A percentile compares a stretch with the other conserved stretches of the same genome.
Evolutionary conservation across 2,329 filamentous ascomycete genomes (phyloP).

Genomic region (Cladosporium sp.): DNA sequence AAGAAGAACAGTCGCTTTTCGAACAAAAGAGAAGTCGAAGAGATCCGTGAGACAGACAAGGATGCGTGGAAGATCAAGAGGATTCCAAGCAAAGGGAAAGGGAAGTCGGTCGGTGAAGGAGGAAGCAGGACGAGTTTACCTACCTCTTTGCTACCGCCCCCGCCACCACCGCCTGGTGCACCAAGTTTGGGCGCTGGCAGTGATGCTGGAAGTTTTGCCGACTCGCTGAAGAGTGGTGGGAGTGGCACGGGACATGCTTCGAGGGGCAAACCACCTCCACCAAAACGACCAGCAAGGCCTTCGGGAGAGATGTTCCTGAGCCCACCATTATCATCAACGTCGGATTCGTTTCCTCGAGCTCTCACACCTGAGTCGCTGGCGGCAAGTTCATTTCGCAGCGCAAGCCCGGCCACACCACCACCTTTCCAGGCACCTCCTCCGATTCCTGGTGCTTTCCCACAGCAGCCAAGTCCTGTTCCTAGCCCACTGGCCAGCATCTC

Average conservation of each 20-base stretch:
- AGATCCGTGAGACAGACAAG: slow-evolving; percentile 7
- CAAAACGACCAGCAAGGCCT: slow-evolving; percentile 21
- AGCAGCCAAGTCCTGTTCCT: neutral
- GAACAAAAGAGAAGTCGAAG: slow-evolving; percentile 10
- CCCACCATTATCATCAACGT: slow-evolving; percentile 5
- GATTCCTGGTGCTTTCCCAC: slow-evolving; percentile 5
- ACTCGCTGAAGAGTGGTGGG: neutral
- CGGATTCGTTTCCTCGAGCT: slow-evolving; percentile 8
- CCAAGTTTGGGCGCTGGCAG: slow-evolving; percentile 5
- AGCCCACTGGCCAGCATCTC: neutral
- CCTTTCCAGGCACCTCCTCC: neutral
- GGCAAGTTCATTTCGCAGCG: slow-evolving; percentile 5
- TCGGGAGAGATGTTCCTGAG: slow-evolving; percentile 18
- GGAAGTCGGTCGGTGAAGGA: slow-evolving; percentile 4
- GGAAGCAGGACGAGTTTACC: slow-evolving; percentile 5
- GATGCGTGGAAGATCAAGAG: slow-evolving; percentile 10
- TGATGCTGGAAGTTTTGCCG: slow-evolving; percentile 8
- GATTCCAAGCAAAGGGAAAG: neutral
- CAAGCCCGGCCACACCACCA: slow-evolving; percentile 8
- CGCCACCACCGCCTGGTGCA: slow-evolving; percentile 1
- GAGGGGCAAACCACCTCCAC: too few relatives aligned
- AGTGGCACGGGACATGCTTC: too few relatives aligned
- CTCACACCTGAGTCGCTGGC: slow-evolving; percentile 5
- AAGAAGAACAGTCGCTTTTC: slow-evolving; percentile 7
- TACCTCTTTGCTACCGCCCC: slow-evolving; percentile 5